Evolutionary conservation across 768 basidiomycete species (phyloP).

Genomic region (Leccinum boreale): DNA sequence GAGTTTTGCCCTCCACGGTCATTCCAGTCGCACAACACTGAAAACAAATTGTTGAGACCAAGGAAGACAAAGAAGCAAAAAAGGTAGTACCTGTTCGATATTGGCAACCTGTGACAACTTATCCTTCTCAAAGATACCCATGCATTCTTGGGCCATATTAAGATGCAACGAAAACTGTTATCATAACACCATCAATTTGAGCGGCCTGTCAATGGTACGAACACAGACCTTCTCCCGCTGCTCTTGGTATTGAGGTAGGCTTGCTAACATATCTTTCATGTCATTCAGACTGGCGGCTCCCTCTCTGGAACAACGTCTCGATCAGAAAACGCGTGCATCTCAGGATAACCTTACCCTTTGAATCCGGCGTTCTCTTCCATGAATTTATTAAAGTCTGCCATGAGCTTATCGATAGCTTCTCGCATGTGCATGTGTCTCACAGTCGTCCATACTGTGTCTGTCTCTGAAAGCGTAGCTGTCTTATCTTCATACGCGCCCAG

Average conservation of each 20-base stretch:
- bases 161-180: slow-evolving; percentile 92
- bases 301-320: slow-evolving; percentile 42
- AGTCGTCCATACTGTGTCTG: slow-evolving; percentile 87
- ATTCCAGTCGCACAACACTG: slow-evolving; percentile 93
- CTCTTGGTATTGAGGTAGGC: slow-evolving; percentile 90
- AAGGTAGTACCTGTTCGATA: slow-evolving; percentile 75
- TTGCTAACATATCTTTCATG: slow-evolving; percentile 99
- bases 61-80: neutral
- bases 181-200: neutral
- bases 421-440: slow-evolving; percentile 98
- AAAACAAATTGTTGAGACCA: neutral
- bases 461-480: slow-evolving; percentile 78
- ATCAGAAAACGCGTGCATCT: slow-evolving; percentile 1
- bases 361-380: slow-evolving; percentile 93
- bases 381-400: slow-evolving; percentile 94
- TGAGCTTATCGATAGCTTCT: slow-evolving; percentile 95
- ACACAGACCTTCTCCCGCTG: slow-evolving; percentile 81
- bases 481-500: slow-evolving; percentile 86
- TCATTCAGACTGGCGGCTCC: slow-evolving; percentile 88
- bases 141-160: slow-evolving; percentile 97
- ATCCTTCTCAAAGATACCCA: slow-evolving; percentile 87
- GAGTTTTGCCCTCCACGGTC: slow-evolving; percentile 90
- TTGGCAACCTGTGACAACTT: slow-evolving; percentile 79
- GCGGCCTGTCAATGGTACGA: neutral
- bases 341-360: slow-evolving; percentile 60